Conservation (phyloP, 2,329 filamentous ascomycete species). For the Ceratocystis eucalypticola region DNA sequence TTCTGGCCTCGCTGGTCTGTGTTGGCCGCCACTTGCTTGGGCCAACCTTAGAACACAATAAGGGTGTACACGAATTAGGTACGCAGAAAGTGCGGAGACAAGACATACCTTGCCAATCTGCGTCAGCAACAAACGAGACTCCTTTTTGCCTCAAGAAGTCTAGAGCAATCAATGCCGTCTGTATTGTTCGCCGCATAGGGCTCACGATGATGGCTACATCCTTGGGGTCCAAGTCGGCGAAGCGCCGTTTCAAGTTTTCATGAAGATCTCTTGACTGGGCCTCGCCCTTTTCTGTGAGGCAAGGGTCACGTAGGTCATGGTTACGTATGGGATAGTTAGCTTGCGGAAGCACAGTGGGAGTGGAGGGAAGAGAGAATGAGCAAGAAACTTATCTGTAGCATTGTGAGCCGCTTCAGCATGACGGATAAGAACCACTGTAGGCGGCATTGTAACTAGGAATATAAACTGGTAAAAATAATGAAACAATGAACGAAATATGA, state of each 20-base stretch:
- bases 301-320: slow-evolving; percentile 37
- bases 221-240: slow-evolving; percentile 25
- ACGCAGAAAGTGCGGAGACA: background rate
- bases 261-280: slow-evolving; percentile 36
- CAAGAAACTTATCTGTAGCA: slow-evolving; percentile 33
- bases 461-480: background rate
- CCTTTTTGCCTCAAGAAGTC: slow-evolving; percentile 44
- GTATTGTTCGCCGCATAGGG: slow-evolving; percentile 51
- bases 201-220: slow-evolving; percentile 45
- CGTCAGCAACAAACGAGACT: slow-evolving; percentile 42
- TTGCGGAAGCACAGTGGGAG: slow-evolving; percentile 11
- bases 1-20: background rate
- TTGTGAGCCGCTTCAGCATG: slow-evolving; percentile 66
- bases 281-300: slow-evolving; percentile 36
- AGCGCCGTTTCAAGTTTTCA: slow-evolving; percentile 30
- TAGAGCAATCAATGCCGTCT: slow-evolving; percentile 46
- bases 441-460: slow-evolving; percentile 31
- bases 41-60: background rate
- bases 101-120: slow-evolving; percentile 49
- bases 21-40: background rate
- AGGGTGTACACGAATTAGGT: too few relatives aligned
- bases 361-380: slow-evolving; percentile 14
- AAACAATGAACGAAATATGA: too few relatives aligned
- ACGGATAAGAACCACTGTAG: slow-evolving; percentile 64
- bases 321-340: slow-evolving; percentile 28